These are phyloP conservation scores for Alternaria postmessia DNA, from an alignment of 2,329 filamentous ascomycete species.

Conservation along the genomic window DNA sequence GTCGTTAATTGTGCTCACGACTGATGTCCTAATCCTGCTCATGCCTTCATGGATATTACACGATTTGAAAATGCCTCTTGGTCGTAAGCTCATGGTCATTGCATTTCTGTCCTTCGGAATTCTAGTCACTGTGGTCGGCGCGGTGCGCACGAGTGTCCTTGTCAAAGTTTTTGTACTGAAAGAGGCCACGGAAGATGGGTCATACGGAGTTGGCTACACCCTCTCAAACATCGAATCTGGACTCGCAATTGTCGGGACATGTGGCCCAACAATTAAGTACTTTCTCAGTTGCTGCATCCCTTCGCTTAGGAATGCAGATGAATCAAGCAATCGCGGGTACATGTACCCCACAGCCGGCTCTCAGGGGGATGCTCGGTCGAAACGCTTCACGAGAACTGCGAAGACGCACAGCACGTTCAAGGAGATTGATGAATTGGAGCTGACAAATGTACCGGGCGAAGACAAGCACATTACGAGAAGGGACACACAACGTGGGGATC, in stretches of 20 bases:
- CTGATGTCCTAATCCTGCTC: conserved; percentile 26
- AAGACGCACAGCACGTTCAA: neutral
- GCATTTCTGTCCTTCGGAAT: conserved; percentile 27
- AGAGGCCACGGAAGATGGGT: conserved; percentile 12
- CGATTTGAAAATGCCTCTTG: conserved; percentile 27
- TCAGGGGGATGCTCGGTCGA: conserved; percentile 5
- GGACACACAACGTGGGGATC: neutral
- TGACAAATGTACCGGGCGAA: neutral
- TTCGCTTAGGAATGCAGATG: conserved; percentile 12
- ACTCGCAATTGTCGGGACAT: conserved; percentile 27
- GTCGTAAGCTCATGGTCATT: conserved; percentile 26
- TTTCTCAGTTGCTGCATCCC: conserved; percentile 26
- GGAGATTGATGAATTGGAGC: conserved; percentile 2
- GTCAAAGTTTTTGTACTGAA: conserved; percentile 17
- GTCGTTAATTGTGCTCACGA: conserved; percentile 23
- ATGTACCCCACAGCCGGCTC: conserved; percentile 8
- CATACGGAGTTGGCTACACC: conserved; percentile 18
- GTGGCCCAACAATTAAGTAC: conserved; percentile 30
- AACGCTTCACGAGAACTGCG: conserved; percentile 2
- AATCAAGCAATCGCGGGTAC: conserved; percentile 10
- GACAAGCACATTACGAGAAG: neutral
- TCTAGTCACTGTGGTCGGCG: conserved; percentile 26
- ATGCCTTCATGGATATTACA: conserved; percentile 35
- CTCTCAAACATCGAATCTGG: conserved; percentile 31
- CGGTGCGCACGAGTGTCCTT: conserved; percentile 21